Evolutionary conservation across 192 early-diverging fungal genomes (phyloP), one percentile per base, ranked within the genome.

Genomic region (Coemansia sp.): DNA sequence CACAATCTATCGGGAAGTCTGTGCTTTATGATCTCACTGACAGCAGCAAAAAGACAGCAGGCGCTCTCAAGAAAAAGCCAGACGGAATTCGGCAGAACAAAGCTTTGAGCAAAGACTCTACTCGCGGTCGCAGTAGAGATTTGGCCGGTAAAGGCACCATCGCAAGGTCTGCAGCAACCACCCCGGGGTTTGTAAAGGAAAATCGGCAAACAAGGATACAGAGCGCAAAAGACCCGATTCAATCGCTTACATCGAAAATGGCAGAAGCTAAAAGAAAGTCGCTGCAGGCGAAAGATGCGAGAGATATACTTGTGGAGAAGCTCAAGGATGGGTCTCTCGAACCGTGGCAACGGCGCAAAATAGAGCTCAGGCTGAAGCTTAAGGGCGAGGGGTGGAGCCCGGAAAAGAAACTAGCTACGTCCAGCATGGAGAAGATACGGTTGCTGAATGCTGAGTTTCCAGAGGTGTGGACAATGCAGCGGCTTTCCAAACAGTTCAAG

Each of bases 401-500:
- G 16, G 49, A 58, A 56, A 81, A 81, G 52, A 71, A 72, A 33
- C 64, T 81, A 20, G 78, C 78, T 12, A 57, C 56, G 13, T 81
- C 78, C 7, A 81, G 78, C 43, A 82, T 77, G 75, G 74, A 82
- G 53, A 77, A 74, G 46, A 74, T 74, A 56, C 63, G 74, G 46
- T 51, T 77, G 64, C 64, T 77, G 1, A 77, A 76, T 28, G 28
- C 74, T 4, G 70, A 86, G 70, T 72, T 82, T 34, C 85, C 85
- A 10, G 70, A 82, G 3, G 64, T 71, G 26, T 84, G 77, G 66
- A 80, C 77, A 20, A 42, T 82, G 37, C 45, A 73, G 35, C 67
- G 66, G 20, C 71, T 86, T 8, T 81, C 85, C 2, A 68, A 73
- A 28, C 75, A 84, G 66, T 86, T 86, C 55, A 82, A 82, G 46